phyloP scores from a whole-genome alignment of 352 stramenopile species.

The Phytophthora aleatoria region DNA sequence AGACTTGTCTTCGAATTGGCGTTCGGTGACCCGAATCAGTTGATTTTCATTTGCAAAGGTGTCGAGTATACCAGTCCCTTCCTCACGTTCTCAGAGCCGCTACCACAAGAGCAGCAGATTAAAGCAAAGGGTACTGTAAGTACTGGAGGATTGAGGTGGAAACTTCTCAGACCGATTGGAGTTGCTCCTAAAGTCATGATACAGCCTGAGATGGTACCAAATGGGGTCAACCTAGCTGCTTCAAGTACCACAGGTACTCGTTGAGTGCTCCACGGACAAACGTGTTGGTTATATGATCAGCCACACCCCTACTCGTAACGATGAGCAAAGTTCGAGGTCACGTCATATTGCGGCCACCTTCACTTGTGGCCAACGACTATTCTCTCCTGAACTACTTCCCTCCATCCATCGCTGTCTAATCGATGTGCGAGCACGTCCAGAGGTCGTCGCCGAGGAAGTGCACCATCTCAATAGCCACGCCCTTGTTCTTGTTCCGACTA shows the following conservation, averaged over 20 bases:
- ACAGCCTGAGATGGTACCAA: neutral
- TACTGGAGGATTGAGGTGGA: neutral
- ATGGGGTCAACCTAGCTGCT: neutral
- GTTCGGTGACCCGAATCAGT: constrained; percentile 13
- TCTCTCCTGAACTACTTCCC: neutral
- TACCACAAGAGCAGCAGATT: neutral
- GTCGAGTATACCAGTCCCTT: constrained; percentile 32
- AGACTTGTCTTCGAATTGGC: constrained; percentile 24
- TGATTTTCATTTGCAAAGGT: constrained; percentile 28
- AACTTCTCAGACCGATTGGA: neutral
- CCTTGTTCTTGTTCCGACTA: constrained; percentile 95
- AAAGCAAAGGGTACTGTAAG: neutral
- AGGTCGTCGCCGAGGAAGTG: constrained; percentile 98
- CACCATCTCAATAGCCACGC: constrained; percentile 95
- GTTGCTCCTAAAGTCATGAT: neutral
- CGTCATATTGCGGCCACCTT: too few relatives aligned
- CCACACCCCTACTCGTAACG: too few relatives aligned
- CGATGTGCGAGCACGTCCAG: constrained; percentile 88
- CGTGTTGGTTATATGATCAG: too few relatives aligned
- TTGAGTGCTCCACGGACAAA: too few relatives aligned
- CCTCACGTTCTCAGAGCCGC: constrained; percentile 20
- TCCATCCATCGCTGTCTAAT: constrained; percentile 40
- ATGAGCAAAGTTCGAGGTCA: too few relatives aligned
- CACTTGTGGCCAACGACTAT: too few relatives aligned
- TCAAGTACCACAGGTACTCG: neutral